Base-by-base conservation (phyloP, 768 basidiomycete species). In the Grammothele lineata region DNA sequence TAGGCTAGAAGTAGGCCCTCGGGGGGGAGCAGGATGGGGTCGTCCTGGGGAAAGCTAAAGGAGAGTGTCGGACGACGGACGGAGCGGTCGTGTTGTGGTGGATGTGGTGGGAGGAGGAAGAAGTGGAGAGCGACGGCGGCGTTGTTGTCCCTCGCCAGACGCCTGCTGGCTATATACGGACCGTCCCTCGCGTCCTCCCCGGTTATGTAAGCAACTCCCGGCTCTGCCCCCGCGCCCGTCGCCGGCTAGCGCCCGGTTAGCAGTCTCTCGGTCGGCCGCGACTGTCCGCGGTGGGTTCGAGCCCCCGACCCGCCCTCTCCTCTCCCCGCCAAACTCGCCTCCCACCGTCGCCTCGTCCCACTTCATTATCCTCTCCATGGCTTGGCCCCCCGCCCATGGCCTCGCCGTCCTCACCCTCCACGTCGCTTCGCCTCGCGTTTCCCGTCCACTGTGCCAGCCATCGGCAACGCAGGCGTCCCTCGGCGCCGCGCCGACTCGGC, bases 61-160 rank as follows among this genome's bases (percentile, higher is more conserved):
- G 56, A 54, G 50, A 48, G 56, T 57, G 56, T 32, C 40, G 52
- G 51, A 51, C 51, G 41, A 21, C 26, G 37, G 39, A 37, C 2
- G 45, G 38, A 38, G 45, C 36, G 47, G 47, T n/a, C n/a, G n/a
- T n/a, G n/a, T n/a, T n/a, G n/a, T n/a, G n/a, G n/a, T n/a, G n/a
- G n/a, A n/a, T n/a, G 51, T 27, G 43, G 45, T 32, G 40, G 48
- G 42, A 36, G 26, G 37, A 47, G 47, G 27, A 32, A 37, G 40
- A 40, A 32, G 21, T 21, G 32, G 32, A 11, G 25, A 40, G 42
- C 27, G 26, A 35, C 37, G 51, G 42, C 40, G 51, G 43, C 39
- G 43, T 34, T 42, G 46, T 36, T 37, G 42, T n/a, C 36, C 19
- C 17, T 12, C 5, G 15, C 4, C 24, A 53, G 43, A 41, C 51